These are phyloP conservation scores for Penicillium soppii DNA, from an alignment of 495 filamentous ascomycete species.

Conservation along the genomic window DNA sequence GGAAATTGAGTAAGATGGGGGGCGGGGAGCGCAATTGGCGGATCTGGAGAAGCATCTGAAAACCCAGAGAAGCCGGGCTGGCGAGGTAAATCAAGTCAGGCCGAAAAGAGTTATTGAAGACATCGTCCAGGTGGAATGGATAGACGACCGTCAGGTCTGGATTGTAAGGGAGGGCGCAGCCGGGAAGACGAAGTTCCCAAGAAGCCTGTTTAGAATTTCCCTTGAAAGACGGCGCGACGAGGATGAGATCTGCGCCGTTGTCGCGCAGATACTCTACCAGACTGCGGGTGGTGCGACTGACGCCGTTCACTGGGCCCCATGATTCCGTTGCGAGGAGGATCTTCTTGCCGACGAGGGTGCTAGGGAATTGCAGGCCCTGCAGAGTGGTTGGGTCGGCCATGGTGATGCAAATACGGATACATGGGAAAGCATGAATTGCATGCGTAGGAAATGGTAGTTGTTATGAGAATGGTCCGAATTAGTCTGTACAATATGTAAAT, in stretches of 20 bases:
- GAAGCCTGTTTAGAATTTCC: constrained; percentile 15
- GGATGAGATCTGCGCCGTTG: constrained; percentile 55
- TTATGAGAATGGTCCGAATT: not conserved
- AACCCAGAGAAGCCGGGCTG: constrained; percentile 62
- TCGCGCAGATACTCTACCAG: constrained; percentile 59
- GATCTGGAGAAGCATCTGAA: constrained; percentile 60
- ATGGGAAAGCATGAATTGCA: not conserved
- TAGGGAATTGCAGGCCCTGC: constrained; percentile 35
- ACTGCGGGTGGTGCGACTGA: constrained; percentile 61
- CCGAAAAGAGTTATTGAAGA: constrained; percentile 52
- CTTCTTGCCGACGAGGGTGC: constrained; percentile 49
- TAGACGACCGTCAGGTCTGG: constrained; percentile 62
- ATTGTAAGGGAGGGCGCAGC: constrained; percentile 64
- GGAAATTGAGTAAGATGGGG: constrained; percentile 60
- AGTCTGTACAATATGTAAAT: not conserved
- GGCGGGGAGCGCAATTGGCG: constrained; percentile 52
- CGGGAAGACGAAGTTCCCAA: constrained; percentile 51
- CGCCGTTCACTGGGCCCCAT: constrained; percentile 65
- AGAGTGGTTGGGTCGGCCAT: constrained; percentile 19
- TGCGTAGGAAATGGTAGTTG: not conserved
- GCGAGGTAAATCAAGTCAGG: constrained; percentile 63
- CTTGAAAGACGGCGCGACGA: constrained; percentile 55
- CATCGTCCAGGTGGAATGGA: constrained; percentile 55
- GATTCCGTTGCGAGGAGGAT: constrained; percentile 63
- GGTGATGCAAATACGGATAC: no score